phyloP scores from a whole-genome alignment of 305 asterid species.

The Stenogyne calaminthoides region DNA sequence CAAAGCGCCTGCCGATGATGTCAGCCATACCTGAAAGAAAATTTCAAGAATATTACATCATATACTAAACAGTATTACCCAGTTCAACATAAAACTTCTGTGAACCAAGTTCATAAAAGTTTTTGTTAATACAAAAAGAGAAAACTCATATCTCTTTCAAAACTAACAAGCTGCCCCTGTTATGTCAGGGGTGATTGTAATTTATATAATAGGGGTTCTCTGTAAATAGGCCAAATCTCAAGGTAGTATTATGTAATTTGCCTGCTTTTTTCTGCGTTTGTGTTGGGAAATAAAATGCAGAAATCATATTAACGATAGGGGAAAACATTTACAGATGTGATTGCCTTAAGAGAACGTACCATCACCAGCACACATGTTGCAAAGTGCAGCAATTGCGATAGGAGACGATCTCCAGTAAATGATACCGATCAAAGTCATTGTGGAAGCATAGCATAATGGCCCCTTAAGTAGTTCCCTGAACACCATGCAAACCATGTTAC shows the following conservation, averaged over 20 bases:
- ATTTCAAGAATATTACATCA: not conserved
- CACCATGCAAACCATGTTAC: conserved; percentile 24
- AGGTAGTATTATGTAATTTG: not conserved
- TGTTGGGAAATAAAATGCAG: not conserved
- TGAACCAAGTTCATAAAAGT: too few species aligned
- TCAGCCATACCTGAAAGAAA: conserved; percentile 77
- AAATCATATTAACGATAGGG: not conserved
- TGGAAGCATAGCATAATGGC: conserved; percentile 81
- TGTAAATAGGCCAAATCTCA: not conserved
- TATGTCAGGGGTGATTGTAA: not conserved
- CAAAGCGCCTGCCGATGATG: conserved; percentile 80
- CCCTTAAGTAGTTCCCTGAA: conserved; percentile 92
- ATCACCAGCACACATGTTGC: conserved; percentile 95
- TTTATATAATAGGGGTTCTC: not conserved
- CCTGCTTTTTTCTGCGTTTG: not conserved
- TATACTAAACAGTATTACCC: conserved; percentile 55
- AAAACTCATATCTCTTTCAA: conserved; percentile 8
- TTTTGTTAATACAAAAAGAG: too few species aligned
- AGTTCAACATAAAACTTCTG: too few species aligned
- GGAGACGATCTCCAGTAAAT: conserved; percentile 96
- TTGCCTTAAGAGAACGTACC: conserved; percentile 46
- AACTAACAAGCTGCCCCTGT: not conserved
- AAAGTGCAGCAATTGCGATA: conserved; percentile 77
- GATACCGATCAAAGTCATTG: conserved; percentile 71
- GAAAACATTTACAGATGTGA: not conserved